Conservation (phyloP, 2,329 filamentous ascomycete genomes). For the Colletotrichum cuscutae region DNA sequence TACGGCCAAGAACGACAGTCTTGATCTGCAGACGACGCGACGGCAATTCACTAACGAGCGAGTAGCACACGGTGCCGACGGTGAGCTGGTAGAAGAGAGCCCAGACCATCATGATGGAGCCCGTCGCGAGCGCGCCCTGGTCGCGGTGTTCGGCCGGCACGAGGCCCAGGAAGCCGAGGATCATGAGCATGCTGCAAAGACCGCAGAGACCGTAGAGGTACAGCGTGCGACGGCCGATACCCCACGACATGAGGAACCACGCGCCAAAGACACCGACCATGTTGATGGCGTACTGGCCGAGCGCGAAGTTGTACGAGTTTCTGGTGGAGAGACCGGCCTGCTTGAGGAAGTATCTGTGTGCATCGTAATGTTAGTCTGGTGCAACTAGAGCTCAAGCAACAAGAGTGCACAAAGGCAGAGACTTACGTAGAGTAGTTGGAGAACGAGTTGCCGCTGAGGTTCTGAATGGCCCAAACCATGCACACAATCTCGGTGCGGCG, state of each 20-base stretch:
- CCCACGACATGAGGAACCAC: conserved; percentile 81
- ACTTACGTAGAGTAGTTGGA: conserved; percentile 71
- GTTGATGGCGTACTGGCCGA: conserved; percentile 76
- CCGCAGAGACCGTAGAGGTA: conserved; percentile 81
- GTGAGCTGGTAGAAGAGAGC: conserved; percentile 86
- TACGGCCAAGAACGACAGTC: conserved; percentile 87
- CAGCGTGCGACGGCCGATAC: conserved; percentile 79
- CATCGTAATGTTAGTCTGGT: not conserved
- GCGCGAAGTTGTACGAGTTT: conserved; percentile 67
- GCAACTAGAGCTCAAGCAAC: too few relatives aligned
- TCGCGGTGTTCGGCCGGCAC: conserved; percentile 69
- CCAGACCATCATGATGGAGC: conserved; percentile 87
- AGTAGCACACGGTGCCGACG: conserved; percentile 91
- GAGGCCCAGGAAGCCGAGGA: conserved; percentile 86
- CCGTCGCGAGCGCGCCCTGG: conserved; percentile 78
- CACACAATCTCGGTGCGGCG: conserved; percentile 80
- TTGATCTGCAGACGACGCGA: conserved; percentile 89
- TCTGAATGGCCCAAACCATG: conserved; percentile 73
- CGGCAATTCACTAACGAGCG: conserved; percentile 85
- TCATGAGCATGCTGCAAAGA: conserved; percentile 79
- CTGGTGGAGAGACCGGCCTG: conserved; percentile 65
- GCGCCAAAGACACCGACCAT: conserved; percentile 85
- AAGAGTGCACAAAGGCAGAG: not conserved
- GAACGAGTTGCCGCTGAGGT: conserved; percentile 71
- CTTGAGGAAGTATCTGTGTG: conserved; percentile 64